Evolutionary conservation across 164 flowering plant genomes (phyloP), one percentile per base, ranked within the genome.

Genomic region (Tetrastigma voinierianum): DNA sequence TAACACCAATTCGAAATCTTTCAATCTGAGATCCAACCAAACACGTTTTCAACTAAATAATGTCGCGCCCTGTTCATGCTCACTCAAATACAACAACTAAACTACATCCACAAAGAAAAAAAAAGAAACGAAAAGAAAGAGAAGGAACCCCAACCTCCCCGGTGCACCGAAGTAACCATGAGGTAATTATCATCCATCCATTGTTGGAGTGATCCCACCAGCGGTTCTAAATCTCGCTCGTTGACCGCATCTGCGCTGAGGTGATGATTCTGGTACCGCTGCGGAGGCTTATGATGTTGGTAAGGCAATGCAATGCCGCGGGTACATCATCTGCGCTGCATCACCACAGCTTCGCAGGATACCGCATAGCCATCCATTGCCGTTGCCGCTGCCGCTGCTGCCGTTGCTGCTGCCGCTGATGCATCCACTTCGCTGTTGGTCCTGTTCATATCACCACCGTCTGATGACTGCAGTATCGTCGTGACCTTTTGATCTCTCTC

Each of bases 131-230:
- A n/a, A 32, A 32, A 3, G 40, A n/a, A 16, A 19, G 44, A 10
- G 43, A 40, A 24, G 15, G 56, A 52, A 48, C 44, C 4, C 18
- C 2, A 23, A 85, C 90, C 90, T 87, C 84, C 51, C 85, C 85
- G 24, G 85, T 72, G 17, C 72, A 62, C 81, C 74, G 59, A 86
- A 86, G 71, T 88, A 86, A 43, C 47, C 64, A 46, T 76, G 21
- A 86, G 80, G 67, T 82, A 86, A 55, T 53, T 51, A 76, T 86
- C 88, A 53, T 86, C 88, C 90, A 86, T 86, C 90, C 90, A 84
- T 46, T 72, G 79, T 44, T 76, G 78, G 66, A 86, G n/a, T n/a
- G 81, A 75, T 86, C 90, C 11, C 90, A 88, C 90, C 90, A 86
- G 55, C 84, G 61, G 43, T 83, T 83, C 65, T 76, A 77, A 20